Evolutionary conservation across 148 eudicot genomes (phyloP), one percentile per base, ranked within the genome.

Genomic region (Rhododendron vialii): DNA sequence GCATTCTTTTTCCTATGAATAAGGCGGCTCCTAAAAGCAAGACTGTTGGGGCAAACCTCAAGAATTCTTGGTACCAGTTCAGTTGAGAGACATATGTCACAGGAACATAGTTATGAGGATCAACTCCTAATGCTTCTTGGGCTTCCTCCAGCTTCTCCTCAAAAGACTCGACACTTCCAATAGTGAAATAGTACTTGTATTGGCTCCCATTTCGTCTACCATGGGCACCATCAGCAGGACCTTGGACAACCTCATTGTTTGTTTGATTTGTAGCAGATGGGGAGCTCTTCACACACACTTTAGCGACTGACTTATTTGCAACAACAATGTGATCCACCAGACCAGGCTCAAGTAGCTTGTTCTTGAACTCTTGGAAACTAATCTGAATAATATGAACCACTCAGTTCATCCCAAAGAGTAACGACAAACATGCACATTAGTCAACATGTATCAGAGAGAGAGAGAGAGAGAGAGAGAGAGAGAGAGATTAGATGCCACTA

Each of bases 81-180:
- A 85, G 35, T 79, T 90, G 90, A 36, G 91, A 88, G 20, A 69
- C 88, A 86, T 92, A 92, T 17, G 89, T 89, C 69, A 92, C 92
- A 69, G 94, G 92, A 80, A 92, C 73, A 85, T 88, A 87, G 84
- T 92, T 82, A 57, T 90, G 93, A 65, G 89, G 91, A 81, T 92
- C 91, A 71, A 91, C 86, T 57, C 91, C 91, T 41, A 92, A 80
- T 59, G 90, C 88, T 83, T 90, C 89, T 71, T 90, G 94, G 82
- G 92, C 94, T 87, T 91, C 94, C 85, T 92, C 92, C 75, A 92
- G 84, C 86, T 92, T 92, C 80, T 91, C 92, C 86, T 92, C 94
- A 86, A 92, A 92, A 26, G 92, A 85, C 10, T 92, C 94, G 18
- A 89, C 89, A 86, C 92, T 92, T 84, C 94, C 94, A 82, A 92